These are phyloP conservation scores for Solanum peruvianum DNA, from an alignment of 257 asterid genomes.

Conservation along the genomic window DNA sequence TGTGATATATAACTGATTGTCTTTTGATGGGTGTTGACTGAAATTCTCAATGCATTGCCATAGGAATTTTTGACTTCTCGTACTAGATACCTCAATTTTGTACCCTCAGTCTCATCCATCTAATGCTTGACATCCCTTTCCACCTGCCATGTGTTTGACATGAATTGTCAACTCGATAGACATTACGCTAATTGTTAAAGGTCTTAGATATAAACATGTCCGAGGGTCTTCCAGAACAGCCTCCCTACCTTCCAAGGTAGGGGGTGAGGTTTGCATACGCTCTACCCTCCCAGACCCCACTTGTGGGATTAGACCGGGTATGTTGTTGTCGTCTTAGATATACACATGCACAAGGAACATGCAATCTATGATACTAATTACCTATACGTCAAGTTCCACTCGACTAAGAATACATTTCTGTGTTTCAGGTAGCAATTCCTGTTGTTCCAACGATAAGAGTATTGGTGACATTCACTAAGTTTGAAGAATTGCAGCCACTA, in stretches of 20 bases:
- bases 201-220: background rate
- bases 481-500: constrained; percentile 71
- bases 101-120: background rate
- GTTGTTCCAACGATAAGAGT: constrained; percentile 87
- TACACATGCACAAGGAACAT: background rate
- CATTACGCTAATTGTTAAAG: background rate
- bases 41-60: background rate
- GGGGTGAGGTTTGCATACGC: background rate
- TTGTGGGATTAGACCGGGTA: background rate
- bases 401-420: background rate
- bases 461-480: constrained; percentile 83
- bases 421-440: constrained; percentile 80
- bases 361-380: background rate
- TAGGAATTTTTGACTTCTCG: background rate
- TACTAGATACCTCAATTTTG: background rate
- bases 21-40: background rate
- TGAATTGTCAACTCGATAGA: background rate
- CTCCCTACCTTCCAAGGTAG: background rate
- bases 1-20: background rate
- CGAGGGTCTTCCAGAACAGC: background rate
- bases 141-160: background rate
- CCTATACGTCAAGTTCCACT: background rate
- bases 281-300: background rate
- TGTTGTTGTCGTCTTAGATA: background rate
- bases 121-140: background rate